These are phyloP conservation scores for Dryas alaskensis DNA, from an alignment of 306 rosid genomes.

Conservation along the genomic window DNA sequence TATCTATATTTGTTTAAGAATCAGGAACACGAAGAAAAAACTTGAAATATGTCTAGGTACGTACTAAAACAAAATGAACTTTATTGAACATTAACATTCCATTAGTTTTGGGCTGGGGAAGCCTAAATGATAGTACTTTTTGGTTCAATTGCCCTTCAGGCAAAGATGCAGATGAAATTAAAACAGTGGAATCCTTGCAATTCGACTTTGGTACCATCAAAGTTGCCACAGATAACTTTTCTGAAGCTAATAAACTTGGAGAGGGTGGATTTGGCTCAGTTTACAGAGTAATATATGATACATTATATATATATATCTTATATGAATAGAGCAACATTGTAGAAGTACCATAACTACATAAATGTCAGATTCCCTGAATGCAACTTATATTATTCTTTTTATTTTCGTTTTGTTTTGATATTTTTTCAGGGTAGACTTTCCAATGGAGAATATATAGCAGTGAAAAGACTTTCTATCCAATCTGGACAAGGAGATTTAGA, in stretches of 20 bases:
- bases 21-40: no score
- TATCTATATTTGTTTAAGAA: no score
- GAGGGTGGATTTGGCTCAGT: constrained; percentile 50
- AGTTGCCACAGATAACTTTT: constrained; percentile 39
- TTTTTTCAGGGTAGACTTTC: constrained; percentile 29
- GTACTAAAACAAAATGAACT: no score
- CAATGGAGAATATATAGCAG: constrained; percentile 29
- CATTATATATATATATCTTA: background rate
- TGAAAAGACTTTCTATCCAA: constrained; percentile 36
- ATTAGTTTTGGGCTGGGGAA: no score
- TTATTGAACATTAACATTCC: no score
- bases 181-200: background rate
- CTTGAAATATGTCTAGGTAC: no score
- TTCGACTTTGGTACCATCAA: constrained; percentile 25
- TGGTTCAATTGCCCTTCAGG: background rate
- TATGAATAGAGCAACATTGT: no score
- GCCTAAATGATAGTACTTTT: no score
- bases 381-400: background rate
- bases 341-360: no score
- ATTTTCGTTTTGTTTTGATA: background rate
- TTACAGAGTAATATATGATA: constrained; percentile 35
- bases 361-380: no score
- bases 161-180: background rate
- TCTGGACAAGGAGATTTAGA: constrained; percentile 42
- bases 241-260: constrained; percentile 38